These are phyloP conservation scores for Oryza glaberrima DNA, from an alignment of 176 grass and related monocot species.

Conservation along the genomic window DNA sequence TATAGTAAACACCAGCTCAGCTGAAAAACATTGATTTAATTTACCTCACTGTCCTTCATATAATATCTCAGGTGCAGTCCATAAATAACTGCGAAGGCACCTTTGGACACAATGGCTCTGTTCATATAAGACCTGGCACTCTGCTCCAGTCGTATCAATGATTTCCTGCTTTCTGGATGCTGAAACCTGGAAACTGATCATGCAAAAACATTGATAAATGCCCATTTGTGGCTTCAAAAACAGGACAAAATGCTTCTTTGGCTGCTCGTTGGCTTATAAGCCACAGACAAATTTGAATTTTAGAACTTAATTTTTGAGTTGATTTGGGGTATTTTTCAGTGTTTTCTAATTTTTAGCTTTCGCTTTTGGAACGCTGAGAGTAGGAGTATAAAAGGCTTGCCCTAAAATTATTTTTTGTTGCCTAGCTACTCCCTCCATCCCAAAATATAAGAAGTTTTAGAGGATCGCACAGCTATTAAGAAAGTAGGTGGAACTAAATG, in stretches of 20 bases:
- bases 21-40: slow-evolving; percentile 28
- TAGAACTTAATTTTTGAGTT: not conserved
- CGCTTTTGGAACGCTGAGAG: not conserved
- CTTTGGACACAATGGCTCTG: slow-evolving; percentile 60
- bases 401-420: not conserved
- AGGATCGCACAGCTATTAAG: too few relatives aligned
- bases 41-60: slow-evolving; percentile 80
- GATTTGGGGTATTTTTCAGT: not conserved
- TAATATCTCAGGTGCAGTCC: slow-evolving; percentile 79
- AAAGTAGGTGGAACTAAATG: too few relatives aligned
- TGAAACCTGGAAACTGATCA: slow-evolving; percentile 76
- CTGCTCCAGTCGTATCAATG: slow-evolving; percentile 83
- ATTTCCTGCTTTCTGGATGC: slow-evolving; percentile 67
- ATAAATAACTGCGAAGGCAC: slow-evolving; percentile 86
- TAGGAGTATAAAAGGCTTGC: not conserved
- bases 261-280: not conserved
- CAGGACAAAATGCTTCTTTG: not conserved
- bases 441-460: too few relatives aligned
- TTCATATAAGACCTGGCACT: slow-evolving; percentile 71
- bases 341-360: not conserved
- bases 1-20: not conserved
- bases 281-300: not conserved
- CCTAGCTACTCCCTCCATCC: not conserved
- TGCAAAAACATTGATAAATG: slow-evolving; percentile 25
- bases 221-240: slow-evolving; percentile 12